These are phyloP conservation scores for Ochromonas danica DNA, from an alignment of 108 stramenopile species.

Conservation along the genomic window DNA sequence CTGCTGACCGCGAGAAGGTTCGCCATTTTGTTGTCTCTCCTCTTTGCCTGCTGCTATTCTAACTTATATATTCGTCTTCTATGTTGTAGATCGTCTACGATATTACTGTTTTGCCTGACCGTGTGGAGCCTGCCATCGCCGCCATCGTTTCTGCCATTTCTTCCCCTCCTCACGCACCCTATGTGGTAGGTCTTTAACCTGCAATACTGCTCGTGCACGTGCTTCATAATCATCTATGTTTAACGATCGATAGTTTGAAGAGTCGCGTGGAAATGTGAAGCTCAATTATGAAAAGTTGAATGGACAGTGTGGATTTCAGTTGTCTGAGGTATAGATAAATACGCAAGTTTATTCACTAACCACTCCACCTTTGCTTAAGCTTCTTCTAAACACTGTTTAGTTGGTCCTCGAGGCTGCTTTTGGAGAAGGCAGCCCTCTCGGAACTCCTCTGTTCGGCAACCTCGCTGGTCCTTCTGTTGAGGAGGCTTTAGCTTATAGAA, in stretches of 20 bases:
- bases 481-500: constrained; percentile 2
- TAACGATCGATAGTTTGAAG: background rate
- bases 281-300: background rate
- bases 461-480: background rate
- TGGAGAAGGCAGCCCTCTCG: constrained; percentile 8
- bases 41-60: constrained; percentile 11
- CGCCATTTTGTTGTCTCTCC: background rate
- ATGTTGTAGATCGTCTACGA: constrained; percentile 6
- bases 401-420: constrained; percentile 27
- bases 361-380: background rate
- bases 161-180: constrained; percentile 2
- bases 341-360: background rate
- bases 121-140: background rate
- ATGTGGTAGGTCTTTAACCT: constrained; percentile 28
- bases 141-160: background rate
- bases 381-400: background rate
- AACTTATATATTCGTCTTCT: background rate
- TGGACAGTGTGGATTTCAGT: background rate
- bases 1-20: constrained; percentile 22
- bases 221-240: background rate
- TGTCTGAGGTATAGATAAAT: background rate
- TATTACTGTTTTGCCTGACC: background rate
- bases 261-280: background rate
- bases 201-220: background rate
- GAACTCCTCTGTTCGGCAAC: background rate